Conservation (phyloP, 2,329 filamentous ascomycete genomes). For the Penicillium occitanis region DNA sequence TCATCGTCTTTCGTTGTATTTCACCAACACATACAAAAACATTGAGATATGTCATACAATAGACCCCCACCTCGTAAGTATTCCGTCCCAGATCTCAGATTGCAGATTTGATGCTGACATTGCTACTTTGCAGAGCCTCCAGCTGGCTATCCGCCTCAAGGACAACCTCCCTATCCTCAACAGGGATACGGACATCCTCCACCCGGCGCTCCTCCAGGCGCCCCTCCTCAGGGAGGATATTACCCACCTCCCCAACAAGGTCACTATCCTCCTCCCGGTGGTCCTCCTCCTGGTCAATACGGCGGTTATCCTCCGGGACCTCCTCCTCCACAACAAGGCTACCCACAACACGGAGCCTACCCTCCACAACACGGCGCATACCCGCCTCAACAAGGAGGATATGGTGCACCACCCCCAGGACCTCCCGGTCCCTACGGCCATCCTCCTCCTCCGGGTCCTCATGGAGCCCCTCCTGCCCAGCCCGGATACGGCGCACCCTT, state of each 20-base stretch:
- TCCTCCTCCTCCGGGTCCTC: slow-evolving; percentile 26
- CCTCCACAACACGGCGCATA: slow-evolving; percentile 29
- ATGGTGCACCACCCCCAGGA: slow-evolving; percentile 28
- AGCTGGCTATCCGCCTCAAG: slow-evolving; percentile 21
- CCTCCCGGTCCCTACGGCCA: slow-evolving; percentile 24
- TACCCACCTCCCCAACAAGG: slow-evolving; percentile 17
- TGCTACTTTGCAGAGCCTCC: slow-evolving; percentile 12
- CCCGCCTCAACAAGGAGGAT: slow-evolving; percentile 25
- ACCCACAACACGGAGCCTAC: slow-evolving; percentile 29
- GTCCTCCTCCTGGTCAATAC: slow-evolving; percentile 11
- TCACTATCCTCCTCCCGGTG: slow-evolving; percentile 11
- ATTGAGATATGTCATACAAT: slow-evolving; percentile 19
- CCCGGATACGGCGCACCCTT: slow-evolving; percentile 28
- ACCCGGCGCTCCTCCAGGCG: slow-evolving; percentile 5
- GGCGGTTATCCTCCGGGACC: slow-evolving; percentile 15
- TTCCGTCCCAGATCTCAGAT: background rate
- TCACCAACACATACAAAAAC: background rate
- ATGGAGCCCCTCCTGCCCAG: slow-evolving; percentile 30
- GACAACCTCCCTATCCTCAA: slow-evolving; percentile 21
- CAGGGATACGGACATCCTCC: slow-evolving; percentile 17
- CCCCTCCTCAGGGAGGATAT: slow-evolving; percentile 15
- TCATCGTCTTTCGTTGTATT: background rate
- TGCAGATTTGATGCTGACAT: background rate
- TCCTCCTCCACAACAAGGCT: slow-evolving; percentile 16
- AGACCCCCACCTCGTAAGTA: slow-evolving; percentile 20